These are phyloP conservation scores for Eucalyptus regnans DNA, from an alignment of 345 rosid species.

Conservation along the genomic window DNA sequence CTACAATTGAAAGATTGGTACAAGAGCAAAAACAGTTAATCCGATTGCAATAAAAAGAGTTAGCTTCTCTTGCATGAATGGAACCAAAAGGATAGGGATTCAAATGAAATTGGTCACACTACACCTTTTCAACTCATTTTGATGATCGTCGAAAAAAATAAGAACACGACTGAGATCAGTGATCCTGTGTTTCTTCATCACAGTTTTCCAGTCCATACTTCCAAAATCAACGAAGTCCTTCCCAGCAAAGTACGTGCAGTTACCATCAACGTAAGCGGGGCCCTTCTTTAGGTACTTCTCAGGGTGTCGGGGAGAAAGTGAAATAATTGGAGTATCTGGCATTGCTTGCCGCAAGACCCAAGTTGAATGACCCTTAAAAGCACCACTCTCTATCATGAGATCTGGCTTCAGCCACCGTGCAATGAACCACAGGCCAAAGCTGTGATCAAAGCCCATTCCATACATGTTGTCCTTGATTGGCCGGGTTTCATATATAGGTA, in stretches of 20 bases:
- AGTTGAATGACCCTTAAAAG: constrained; percentile 97
- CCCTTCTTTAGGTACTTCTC: constrained; percentile 87
- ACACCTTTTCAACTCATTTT: constrained; percentile 91
- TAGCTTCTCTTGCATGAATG: neutral
- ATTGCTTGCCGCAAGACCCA: constrained; percentile 98
- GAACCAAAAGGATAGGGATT: neutral
- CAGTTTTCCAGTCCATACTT: constrained; percentile 67
- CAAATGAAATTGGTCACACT: neutral
- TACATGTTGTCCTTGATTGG: constrained; percentile 89
- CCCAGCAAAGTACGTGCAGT: constrained; percentile 96
- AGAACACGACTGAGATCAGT: constrained; percentile 54
- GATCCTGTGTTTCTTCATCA: constrained; percentile 55
- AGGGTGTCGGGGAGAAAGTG: constrained; percentile 88
- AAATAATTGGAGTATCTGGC: constrained; percentile 76
- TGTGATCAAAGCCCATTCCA: constrained; percentile 99
- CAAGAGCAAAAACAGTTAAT: neutral
- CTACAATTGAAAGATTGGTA: constrained; percentile 23
- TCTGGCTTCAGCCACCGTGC: constrained; percentile 85
- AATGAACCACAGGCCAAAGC: constrained; percentile 98
- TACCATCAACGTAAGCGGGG: constrained; percentile 92
- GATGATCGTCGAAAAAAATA: constrained; percentile 95
- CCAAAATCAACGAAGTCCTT: constrained; percentile 97
- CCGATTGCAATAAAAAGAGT: neutral
- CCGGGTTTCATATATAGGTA: constrained; percentile 84
- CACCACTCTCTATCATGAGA: constrained; percentile 97